phyloP scores from a whole-genome alignment of 176 grass and related monocot genomes.

The Phoenix dactylifera region DNA sequence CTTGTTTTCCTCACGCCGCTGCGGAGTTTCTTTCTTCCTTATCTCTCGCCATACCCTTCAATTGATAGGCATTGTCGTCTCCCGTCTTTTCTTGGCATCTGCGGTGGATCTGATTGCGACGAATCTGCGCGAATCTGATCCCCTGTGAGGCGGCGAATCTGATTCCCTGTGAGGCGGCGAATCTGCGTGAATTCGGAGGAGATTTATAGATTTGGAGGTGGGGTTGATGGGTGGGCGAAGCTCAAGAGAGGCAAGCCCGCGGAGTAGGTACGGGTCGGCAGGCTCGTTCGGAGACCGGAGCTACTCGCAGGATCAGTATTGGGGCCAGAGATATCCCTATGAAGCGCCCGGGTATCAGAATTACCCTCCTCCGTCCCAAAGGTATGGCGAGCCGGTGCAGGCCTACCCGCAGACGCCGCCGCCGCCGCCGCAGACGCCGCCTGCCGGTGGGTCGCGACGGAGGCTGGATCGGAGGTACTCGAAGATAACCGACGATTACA shows the following conservation, averaged over 20 bases:
- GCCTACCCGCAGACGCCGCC: neutral
- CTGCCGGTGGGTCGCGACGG: neutral
- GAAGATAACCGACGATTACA: conserved; percentile 26
- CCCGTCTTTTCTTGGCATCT: no score
- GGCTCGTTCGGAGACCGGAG: conserved; percentile 4
- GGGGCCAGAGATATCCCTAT: neutral
- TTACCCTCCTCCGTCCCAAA: conserved; percentile 6
- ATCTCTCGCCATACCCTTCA: no score
- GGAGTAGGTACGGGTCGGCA: conserved; percentile 11
- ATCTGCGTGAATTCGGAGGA: no score
- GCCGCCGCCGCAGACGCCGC: neutral
- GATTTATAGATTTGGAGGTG: neutral
- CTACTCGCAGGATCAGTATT: neutral
- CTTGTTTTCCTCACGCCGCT: no score
- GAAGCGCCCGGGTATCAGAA: conserved; percentile 25
- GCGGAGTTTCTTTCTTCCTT: no score
- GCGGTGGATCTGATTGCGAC: no score
- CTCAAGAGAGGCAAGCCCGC: neutral
- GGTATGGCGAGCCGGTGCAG: neutral
- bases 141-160: no score
- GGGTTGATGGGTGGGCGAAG: neutral
- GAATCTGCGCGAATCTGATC: no score
- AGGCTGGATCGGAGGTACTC: conserved; percentile 22
- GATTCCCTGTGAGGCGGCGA: no score
- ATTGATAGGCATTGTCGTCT: no score